Base-by-base conservation (phyloP, 2,329 filamentous ascomycete species). In the Xenoacremonium recifei region DNA sequence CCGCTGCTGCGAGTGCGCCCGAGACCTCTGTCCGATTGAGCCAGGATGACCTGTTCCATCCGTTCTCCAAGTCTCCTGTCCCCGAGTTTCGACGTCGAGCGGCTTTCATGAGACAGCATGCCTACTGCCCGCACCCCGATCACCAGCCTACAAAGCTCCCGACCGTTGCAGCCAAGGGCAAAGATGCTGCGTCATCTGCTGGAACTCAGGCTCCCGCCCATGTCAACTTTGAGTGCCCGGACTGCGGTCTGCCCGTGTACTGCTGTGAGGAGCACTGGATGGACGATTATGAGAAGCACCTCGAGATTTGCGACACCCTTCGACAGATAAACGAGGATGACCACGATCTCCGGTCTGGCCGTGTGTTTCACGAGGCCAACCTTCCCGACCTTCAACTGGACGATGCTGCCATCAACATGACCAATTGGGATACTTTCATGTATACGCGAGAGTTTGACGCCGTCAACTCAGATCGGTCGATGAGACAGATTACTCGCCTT, bases 311-410 rank as follows among this genome's bases (percentile, higher is more conserved):
- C 65, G 92, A 99, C 59, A 87, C 87, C 0, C 71, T 99, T 42
- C 77, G 86, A 51, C 86, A 97, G 68, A 92, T 96, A 68, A 99
- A 99, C 55, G 93, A 99, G 69, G 93, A 99, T 61, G 93, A 99
- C 55, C 95, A 99, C 61, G 93, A 99, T 64, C 69, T 99, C 53
- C 78, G 87, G 37, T 96, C 89, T 15, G 93, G 93, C 4, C 80
- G 93, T 20, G 86, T 89, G 65, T 99, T 99, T 67, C 85, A 87
- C 12, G 95, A 99, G 65, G 97, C 95, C 60, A 83, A 91, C 48
- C 95, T 96, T 61, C 90, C 93, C 0, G 88, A 86, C 12, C 77
- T 84, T 40, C 91, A 96, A 69, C 83, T 96, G 63, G 91, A 96
- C 51, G 92, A 96, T 64, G 88, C 90, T 23, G 77, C 93, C 52